phyloP scores from a whole-genome alignment of 139 green algal genomes.

The Volvox reticuliferus region DNA sequence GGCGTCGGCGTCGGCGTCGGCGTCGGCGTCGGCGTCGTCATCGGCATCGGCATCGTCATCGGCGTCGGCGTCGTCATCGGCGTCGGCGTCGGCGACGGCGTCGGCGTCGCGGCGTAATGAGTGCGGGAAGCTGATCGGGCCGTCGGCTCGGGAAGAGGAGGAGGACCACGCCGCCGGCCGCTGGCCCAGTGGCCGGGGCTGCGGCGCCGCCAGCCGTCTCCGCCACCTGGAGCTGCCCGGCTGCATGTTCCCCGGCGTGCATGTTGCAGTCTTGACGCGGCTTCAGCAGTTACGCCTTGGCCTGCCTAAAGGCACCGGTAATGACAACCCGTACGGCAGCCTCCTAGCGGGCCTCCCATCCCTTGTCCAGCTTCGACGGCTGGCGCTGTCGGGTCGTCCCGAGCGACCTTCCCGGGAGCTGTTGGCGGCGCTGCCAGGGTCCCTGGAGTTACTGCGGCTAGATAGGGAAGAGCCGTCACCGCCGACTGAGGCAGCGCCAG shows the following conservation, averaged over 20 bases:
- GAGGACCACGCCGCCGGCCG: too few species aligned
- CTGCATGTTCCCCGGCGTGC: not conserved
- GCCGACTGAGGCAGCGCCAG: not conserved
- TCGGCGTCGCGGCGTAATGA: not conserved
- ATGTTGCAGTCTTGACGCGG: not conserved
- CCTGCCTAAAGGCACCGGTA: not conserved
- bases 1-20: not conserved
- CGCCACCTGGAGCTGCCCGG: not conserved
- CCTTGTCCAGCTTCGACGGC: not conserved
- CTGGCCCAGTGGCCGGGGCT: not conserved
- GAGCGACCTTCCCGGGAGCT: not conserved
- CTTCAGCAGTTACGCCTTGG: not conserved
- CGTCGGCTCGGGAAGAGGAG: too few species aligned
- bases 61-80: too few species aligned
- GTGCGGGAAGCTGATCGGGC: too few species aligned
- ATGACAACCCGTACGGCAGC: not conserved
- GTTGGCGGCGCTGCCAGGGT: not conserved
- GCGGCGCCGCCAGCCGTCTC: not conserved
- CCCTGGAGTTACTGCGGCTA: not conserved
- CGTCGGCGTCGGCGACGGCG: too few species aligned
- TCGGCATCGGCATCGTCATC: too few species aligned
- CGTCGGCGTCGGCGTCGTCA: not conserved
- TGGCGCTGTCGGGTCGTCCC: not conserved
- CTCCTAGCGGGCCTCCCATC: not conserved
- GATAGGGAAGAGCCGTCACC: not conserved